Evolutionary conservation across 768 basidiomycete species (phyloP), one percentile per base, ranked within the genome.

Genomic region (Mycena galopus): DNA sequence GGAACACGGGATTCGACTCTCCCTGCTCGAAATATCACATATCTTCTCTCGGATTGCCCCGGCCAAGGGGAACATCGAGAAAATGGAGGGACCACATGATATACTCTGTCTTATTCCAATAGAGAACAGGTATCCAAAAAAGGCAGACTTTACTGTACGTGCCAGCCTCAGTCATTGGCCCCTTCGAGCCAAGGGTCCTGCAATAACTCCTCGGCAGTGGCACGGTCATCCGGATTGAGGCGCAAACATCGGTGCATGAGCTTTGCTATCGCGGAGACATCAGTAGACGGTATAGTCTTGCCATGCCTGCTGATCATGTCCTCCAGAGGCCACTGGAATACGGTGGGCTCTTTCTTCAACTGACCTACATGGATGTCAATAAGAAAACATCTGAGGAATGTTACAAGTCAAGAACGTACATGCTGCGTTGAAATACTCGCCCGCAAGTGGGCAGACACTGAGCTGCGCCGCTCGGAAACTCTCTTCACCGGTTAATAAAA

Each of bases 121-220:
- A 12, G n/a, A n/a, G n/a, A n/a, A n/a, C n/a, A n/a, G n/a, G n/a
- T n/a, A n/a, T n/a, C n/a, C 12, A 35, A 35, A 35, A 12, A 12
- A 35, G 33, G 7, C 12, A 12, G 33, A 35, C n/a, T n/a, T 35
- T 6, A 35, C 33, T 35, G 33, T 39, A 39, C 12, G 39, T 39
- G 39, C 39, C 39, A 3, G 17, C 39, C 7, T 39, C 39, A 39
- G 39, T 39, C 39, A 39, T 39, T 16, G 17, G 39, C 39, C 11
- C 39, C 39, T 39, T 47, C 44, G 44, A 74, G 62, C 69, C 73
- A 76, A 32, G 75, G 66, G 51, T 76, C 73, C 29, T 64, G 37
- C 35, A 76, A 58, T 35, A 76, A 23, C 57, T 74, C 75, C 33
- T 62, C 61, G 30, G 75, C 75, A 19, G 69, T 72, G 33, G 73